A percentile compares a stretch with the other conserved stretches of the same genome.
phyloP scores from a whole-genome alignment of 805 yeast species.

The Tetrapisispora namnaoensis region DNA sequence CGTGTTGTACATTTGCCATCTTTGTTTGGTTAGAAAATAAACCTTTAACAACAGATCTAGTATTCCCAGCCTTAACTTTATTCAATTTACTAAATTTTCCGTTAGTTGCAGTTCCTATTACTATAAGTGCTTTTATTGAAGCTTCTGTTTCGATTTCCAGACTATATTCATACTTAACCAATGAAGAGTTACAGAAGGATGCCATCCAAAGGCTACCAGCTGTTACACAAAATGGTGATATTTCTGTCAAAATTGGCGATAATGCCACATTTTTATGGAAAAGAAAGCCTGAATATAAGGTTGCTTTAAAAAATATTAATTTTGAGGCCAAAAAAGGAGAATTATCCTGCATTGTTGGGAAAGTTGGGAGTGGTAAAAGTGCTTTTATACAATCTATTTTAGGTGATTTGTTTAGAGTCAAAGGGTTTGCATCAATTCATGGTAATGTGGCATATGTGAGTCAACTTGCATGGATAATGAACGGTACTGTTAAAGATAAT shows the following conservation, averaged over 20 bases:
- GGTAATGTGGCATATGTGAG: conserved; percentile 85
- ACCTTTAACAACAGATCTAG: conserved; percentile 81
- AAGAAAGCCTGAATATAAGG: conserved; percentile 57
- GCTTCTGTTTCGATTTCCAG: conserved; percentile 77
- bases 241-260: conserved; percentile 45
- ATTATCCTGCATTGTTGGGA: conserved; percentile 76
- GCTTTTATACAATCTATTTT: conserved; percentile 68
- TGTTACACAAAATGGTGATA: conserved; percentile 52
- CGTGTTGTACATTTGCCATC: conserved; percentile 79
- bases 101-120: conserved; percentile 83
- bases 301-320: conserved; percentile 54
- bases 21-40: conserved; percentile 50
- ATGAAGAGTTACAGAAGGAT: conserved; percentile 75
- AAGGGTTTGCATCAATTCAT: conserved; percentile 60
- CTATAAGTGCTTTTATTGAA: conserved; percentile 76
- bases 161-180: conserved; percentile 59
- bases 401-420: conserved; percentile 71
- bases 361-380: conserved; percentile 86
- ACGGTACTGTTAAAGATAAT: conserved; percentile 85
- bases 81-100: conserved; percentile 90
- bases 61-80: conserved; percentile 80
- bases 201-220: conserved; percentile 41
- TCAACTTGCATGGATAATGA: conserved; percentile 95
- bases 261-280: conserved; percentile 74
- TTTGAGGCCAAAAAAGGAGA: conserved; percentile 64